Conservation (phyloP, 805 yeast species). For the Candida loeiensis region DNA sequence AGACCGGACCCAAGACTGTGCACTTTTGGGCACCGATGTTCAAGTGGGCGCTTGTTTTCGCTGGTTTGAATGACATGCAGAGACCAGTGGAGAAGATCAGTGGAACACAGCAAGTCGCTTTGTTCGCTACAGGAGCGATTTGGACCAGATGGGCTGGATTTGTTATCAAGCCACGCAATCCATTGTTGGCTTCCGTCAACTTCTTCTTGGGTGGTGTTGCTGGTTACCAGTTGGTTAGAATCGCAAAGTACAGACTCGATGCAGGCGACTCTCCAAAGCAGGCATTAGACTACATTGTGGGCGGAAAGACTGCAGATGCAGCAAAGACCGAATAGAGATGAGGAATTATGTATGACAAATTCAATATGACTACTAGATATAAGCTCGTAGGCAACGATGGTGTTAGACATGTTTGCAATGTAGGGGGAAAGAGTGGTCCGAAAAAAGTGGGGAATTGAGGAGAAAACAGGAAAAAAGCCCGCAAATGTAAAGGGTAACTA, state of each 20-base stretch:
- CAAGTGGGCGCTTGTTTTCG: conserved; percentile 86
- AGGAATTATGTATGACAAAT: conserved; percentile 1
- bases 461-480: too few relatives aligned
- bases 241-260: conserved; percentile 59
- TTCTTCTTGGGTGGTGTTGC: conserved; percentile 92
- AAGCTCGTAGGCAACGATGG: too few relatives aligned
- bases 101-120: conserved; percentile 84
- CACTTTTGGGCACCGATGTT: conserved; percentile 82
- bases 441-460: too few relatives aligned
- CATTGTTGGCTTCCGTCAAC: conserved; percentile 85
- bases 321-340: neutral
- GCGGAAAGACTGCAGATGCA: conserved; percentile 34
- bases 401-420: too few relatives aligned
- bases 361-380: neutral
- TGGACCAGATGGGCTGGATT: conserved; percentile 98
- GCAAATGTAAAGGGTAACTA: too few relatives aligned
- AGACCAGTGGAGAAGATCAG: conserved; percentile 91
- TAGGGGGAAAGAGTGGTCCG: too few relatives aligned
- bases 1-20: conserved; percentile 95
- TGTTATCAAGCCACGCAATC: conserved; percentile 85
- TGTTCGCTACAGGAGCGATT: conserved; percentile 86
- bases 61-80: conserved; percentile 80
- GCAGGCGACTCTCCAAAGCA: conserved; percentile 62
- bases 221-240: conserved; percentile 73
- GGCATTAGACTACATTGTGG: conserved; percentile 55